Conservation (phyloP, 176 grass and related monocot genomes). For the Lolium rigidum region DNA sequence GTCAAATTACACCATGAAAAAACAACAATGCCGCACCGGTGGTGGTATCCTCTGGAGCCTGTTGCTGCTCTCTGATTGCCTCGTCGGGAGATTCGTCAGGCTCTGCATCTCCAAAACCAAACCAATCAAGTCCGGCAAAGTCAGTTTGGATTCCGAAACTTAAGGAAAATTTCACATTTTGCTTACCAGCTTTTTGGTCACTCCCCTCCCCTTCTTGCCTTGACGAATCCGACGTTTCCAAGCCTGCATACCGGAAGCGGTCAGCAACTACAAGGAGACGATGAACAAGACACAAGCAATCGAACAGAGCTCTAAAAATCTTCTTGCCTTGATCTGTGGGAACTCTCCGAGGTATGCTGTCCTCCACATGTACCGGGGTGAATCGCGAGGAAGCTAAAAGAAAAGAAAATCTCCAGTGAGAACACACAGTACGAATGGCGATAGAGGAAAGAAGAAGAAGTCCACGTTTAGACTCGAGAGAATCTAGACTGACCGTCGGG, state of each 20-base stretch:
- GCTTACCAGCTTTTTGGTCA: slow-evolving; percentile 24
- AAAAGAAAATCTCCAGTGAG: slow-evolving; percentile 27
- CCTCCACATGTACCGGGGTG: slow-evolving; percentile 21
- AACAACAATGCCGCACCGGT: slow-evolving; percentile 34
- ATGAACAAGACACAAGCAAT: not conserved
- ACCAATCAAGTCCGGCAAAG: slow-evolving; percentile 7
- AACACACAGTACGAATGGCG: not conserved
- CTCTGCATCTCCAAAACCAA: slow-evolving; percentile 34
- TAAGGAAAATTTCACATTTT: not conserved
- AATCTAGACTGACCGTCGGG: slow-evolving; percentile 33
- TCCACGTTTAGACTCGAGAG: not conserved
- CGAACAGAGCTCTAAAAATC: not conserved
- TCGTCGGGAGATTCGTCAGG: slow-evolving; percentile 24
- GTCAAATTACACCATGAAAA: slow-evolving; percentile 15
- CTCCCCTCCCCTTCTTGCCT: not conserved
- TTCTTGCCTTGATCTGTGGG: slow-evolving; percentile 37
- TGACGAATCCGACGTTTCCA: not conserved
- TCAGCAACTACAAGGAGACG: not conserved
- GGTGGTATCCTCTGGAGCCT: not conserved
- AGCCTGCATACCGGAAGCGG: not conserved
- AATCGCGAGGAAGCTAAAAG: slow-evolving; percentile 44
- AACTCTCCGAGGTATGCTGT: not conserved
- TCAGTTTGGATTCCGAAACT: not conserved
- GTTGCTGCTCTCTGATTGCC: slow-evolving; percentile 18
- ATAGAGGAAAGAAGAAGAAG: not conserved